Evolutionary conservation across 768 basidiomycete genomes (phyloP), one percentile per base, ranked within the genome.

Genomic region (Suillus americanus): DNA sequence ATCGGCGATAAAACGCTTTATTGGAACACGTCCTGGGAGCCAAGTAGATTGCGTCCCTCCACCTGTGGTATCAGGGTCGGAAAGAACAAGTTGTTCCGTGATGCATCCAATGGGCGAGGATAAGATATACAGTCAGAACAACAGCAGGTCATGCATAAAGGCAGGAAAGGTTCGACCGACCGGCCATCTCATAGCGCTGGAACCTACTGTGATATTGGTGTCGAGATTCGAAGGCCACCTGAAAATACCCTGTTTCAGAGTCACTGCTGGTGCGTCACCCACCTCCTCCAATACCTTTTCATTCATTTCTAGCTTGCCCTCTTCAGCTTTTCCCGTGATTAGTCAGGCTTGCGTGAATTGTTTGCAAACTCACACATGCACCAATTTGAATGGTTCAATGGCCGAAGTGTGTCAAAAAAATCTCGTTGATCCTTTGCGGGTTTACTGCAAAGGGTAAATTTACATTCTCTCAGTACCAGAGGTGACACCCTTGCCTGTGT

Each of bases 351-450:
- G 28, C 3, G 16, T 25, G 50, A 30, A 25, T 18, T 18, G 23
- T 2, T 14, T 25, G 23, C 25, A 25, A 50, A 51, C 28, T 18
- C 16, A 30, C 16, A 9, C 10, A 18, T 30, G 28, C 25, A 28
- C 25, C 6, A 14, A 25, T 8, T 16, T 16, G 48, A 50, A 50
- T 30, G 16, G 50, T 28, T 18, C 16, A 51, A 51, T 30, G 9
- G 16, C 28, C 8, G 2, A 25, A 25, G 23, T 14, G 14, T 13
- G 6, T 48, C 23, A 50, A 25, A 50, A n/a, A 25, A n/a, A 5
- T 74, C 69, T 91, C 83, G 69, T 91, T 91, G 63, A 92, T 81
- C 0, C 89, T 90, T 69, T 91, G 89, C 0, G 90, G 90, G 70
- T 93, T 92, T 28, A 92, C 90, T 81, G 71, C 35, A 30, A 20